phyloP scores from a whole-genome alignment of 345 rosid species.

The Pelargonium nanum region DNA sequence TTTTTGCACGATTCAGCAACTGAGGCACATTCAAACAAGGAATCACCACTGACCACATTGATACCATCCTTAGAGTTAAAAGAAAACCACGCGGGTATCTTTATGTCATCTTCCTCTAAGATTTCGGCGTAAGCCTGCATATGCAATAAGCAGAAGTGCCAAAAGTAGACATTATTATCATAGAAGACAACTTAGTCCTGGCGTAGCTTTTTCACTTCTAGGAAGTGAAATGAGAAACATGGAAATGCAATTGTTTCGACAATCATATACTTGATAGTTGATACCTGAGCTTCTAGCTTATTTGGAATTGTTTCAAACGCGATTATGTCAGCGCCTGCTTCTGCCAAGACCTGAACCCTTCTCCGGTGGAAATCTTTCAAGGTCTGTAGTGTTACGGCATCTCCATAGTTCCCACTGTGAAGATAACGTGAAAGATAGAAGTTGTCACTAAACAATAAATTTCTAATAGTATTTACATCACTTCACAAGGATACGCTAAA shows the following conservation, averaged over 20 bases:
- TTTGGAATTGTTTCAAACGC: slow-evolving; percentile 92
- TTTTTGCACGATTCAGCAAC: slow-evolving; percentile 62
- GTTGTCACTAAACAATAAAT: background rate
- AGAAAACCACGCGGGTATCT: slow-evolving; percentile 78
- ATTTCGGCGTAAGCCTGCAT: slow-evolving; percentile 72
- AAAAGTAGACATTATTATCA: background rate
- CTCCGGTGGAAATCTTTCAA: slow-evolving; percentile 82
- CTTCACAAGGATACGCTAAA: too few relatives aligned
- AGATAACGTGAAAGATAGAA: background rate
- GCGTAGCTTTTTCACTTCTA: too few relatives aligned
- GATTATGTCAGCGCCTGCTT: slow-evolving; percentile 61
- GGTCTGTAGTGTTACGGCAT: slow-evolving; percentile 39
- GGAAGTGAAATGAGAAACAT: too few relatives aligned
- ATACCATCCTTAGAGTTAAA: slow-evolving; percentile 63
- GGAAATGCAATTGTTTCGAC: background rate
- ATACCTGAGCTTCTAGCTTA: slow-evolving; percentile 81
- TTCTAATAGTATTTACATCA: too few relatives aligned
- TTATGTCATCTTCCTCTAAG: slow-evolving; percentile 56
- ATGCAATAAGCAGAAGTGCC: background rate
- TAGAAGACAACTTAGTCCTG: background rate
- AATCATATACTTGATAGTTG: background rate
- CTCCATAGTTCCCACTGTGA: slow-evolving; percentile 62
- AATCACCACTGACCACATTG: slow-evolving; percentile 65
- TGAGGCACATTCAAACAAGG: slow-evolving; percentile 52
- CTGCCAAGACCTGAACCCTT: slow-evolving; percentile 63